phyloP scores from a whole-genome alignment of 2,329 filamentous ascomycete genomes.

The Scedosporium boydii region DNA sequence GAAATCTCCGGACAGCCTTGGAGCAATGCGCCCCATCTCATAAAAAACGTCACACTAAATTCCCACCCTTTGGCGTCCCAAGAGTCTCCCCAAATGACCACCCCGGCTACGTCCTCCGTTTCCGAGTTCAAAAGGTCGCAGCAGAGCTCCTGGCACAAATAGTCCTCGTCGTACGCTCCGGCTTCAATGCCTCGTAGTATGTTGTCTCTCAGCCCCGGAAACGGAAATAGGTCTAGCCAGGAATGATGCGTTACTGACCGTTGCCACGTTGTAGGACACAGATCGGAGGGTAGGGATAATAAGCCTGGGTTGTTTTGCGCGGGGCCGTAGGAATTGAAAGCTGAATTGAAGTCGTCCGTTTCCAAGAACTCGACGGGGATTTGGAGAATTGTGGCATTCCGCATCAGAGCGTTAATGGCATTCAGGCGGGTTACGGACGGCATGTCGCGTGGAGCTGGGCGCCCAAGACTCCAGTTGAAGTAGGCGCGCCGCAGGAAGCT shows the following conservation, averaged over 20 bases:
- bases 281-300: not conserved
- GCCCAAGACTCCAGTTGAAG: not conserved
- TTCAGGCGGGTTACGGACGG: constrained; percentile 2
- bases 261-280: not conserved
- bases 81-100: not conserved
- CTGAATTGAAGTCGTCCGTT: not conserved
- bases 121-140: not conserved
- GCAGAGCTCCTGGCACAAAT: not conserved
- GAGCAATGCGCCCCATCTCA: not conserved
- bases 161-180: not conserved
- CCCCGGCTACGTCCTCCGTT: not conserved
- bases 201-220: not conserved
- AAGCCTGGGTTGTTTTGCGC: not conserved
- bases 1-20: not conserved
- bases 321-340: not conserved
- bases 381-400: constrained; percentile 1
- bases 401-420: not conserved
- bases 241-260: not conserved
- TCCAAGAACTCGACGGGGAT: not conserved
- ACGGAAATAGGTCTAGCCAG: not conserved
- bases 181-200: not conserved
- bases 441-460: not conserved
- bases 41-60: not conserved
- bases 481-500: not conserved
- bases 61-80: constrained; percentile 1